Evolutionary conservation across 2,329 filamentous ascomycete species (phyloP).

Genomic region (Cytospora chrysosperma): DNA sequence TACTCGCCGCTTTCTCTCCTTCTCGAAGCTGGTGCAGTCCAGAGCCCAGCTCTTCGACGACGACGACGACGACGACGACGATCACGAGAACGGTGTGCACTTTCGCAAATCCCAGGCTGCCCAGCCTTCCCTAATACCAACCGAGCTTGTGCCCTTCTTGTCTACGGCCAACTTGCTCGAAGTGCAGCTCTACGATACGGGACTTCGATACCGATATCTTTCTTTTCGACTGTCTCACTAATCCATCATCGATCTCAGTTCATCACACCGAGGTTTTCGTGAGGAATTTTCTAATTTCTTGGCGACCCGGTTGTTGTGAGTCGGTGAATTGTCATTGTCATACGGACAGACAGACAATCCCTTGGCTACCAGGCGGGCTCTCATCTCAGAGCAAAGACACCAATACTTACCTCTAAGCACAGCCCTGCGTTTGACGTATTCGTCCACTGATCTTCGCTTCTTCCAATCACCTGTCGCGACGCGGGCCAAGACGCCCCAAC

Average conservation of each 20-base stretch:
- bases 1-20: background rate
- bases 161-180: background rate
- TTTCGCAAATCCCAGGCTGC: background rate
- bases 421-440: conserved; percentile 19
- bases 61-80: conserved; percentile 3
- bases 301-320: background rate
- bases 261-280: background rate
- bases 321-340: conserved; percentile 18
- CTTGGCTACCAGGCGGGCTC: conserved; percentile 1
- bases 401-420: conserved; percentile 6
- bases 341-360: conserved; percentile 2
- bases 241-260: background rate
- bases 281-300: background rate
- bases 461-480: conserved; percentile 13
- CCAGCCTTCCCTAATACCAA: background rate
- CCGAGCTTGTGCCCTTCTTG: background rate
- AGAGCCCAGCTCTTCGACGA: background rate
- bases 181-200: background rate
- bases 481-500: conserved; percentile 24
- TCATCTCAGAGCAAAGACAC: conserved; percentile 7
- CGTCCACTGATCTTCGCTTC: conserved; percentile 13
- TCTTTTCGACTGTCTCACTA: background rate
- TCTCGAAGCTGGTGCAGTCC: conserved; percentile 1
- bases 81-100: background rate
- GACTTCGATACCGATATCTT: background rate